These are phyloP conservation scores for Massariosphaeria phaeospora DNA, from an alignment of 495 filamentous ascomycete genomes.

Conservation along the genomic window DNA sequence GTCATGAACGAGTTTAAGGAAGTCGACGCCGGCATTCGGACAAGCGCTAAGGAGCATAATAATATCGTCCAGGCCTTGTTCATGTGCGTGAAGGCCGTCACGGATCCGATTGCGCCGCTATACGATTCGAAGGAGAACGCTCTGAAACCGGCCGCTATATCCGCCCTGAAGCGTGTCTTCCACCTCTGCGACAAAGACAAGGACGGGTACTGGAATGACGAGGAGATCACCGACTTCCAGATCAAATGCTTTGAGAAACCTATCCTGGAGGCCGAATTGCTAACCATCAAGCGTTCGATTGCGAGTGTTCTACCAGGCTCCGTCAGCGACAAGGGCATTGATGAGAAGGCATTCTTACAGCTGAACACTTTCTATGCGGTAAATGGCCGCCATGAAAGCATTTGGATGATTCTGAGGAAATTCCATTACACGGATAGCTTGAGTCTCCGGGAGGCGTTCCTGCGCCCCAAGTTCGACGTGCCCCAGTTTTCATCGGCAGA, in stretches of 20 bases:
- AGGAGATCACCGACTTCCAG: constrained; percentile 87
- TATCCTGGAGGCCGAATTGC: constrained; percentile 68
- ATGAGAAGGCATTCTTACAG: constrained; percentile 73
- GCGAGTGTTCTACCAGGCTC: constrained; percentile 60
- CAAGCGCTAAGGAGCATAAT: constrained; percentile 87
- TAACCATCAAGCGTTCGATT: constrained; percentile 82
- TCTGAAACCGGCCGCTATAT: constrained; percentile 81
- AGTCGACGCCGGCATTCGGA: constrained; percentile 94
- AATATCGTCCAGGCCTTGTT: constrained; percentile 98
- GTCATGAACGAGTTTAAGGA: constrained; percentile 99
- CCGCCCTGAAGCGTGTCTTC: constrained; percentile 83
- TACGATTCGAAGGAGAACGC: constrained; percentile 88
- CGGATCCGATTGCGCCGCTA: constrained; percentile 90
- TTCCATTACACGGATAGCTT: constrained; percentile 95
- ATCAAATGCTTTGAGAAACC: constrained; percentile 84
- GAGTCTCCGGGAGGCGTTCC: constrained; percentile 79
- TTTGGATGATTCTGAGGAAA: constrained; percentile 93
- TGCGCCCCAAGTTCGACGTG: constrained; percentile 92
- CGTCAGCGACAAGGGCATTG: constrained; percentile 66
- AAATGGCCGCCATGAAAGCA: constrained; percentile 95
- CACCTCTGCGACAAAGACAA: constrained; percentile 95
- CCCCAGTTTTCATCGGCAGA: constrained; percentile 88
- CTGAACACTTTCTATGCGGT: constrained; percentile 95
- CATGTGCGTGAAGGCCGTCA: constrained; percentile 97
- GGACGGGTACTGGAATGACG: constrained; percentile 87